A percentile compares a stretch with the other conserved stretches of the same genome.
Evolutionary conservation across 2,329 filamentous ascomycete species (phyloP).

Genomic region (Scytalidium sp.): DNA sequence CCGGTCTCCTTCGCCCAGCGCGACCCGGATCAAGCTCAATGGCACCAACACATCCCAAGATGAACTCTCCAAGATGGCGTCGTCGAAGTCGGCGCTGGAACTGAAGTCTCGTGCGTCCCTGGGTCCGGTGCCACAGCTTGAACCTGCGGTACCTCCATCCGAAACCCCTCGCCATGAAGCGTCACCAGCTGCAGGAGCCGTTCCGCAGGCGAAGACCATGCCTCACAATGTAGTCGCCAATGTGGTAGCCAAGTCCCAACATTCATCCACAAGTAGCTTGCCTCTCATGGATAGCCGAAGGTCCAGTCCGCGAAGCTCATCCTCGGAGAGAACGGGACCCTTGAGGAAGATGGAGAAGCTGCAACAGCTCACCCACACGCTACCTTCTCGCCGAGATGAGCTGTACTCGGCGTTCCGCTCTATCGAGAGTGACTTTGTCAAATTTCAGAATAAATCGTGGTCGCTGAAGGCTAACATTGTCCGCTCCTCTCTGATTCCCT

Average conservation of each 20-base stretch:
- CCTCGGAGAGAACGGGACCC: conserved; percentile 41
- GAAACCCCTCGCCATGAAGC: conserved; percentile 17
- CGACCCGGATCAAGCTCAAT: conserved; percentile 4
- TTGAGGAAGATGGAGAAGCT: conserved; percentile 38
- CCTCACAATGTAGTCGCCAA: conserved; percentile 26
- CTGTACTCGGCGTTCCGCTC: conserved; percentile 65
- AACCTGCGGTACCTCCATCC: conserved; percentile 10
- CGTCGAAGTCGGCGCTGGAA: not conserved
- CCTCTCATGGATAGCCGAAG: conserved; percentile 41
- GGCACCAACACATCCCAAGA: not conserved
- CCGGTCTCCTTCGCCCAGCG: conserved; percentile 42
- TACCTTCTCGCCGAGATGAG: conserved; percentile 62
- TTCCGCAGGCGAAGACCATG: conserved; percentile 23
- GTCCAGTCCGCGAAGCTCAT: conserved; percentile 38
- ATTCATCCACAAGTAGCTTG: conserved; percentile 30
- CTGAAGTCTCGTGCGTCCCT: conserved; percentile 6
- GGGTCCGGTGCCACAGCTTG: conserved; percentile 15
- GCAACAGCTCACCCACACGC: conserved; percentile 14
- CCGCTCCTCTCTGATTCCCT: conserved; percentile 60
- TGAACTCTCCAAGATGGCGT: not conserved
- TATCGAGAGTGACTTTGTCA: conserved; percentile 67
- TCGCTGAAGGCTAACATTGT: conserved; percentile 68
- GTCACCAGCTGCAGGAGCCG: conserved; percentile 11
- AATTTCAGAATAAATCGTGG: conserved; percentile 66
- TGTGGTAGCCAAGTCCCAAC: conserved; percentile 23